Evolutionary conservation across 805 yeast genomes (phyloP).

Genomic region (Myxozyma vanderwaltii): DNA sequence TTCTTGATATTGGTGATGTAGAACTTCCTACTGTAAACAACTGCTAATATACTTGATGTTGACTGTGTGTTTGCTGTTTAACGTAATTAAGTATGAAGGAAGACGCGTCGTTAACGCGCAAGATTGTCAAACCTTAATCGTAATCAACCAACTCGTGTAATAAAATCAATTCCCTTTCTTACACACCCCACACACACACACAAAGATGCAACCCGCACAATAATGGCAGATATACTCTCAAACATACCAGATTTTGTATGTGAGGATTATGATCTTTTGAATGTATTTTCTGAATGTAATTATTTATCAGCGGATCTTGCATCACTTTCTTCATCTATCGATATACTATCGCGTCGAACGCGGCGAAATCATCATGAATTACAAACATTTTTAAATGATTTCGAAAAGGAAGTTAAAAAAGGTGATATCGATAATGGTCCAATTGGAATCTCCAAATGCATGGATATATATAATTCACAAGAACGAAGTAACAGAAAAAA

Average conservation of each 20-base stretch:
- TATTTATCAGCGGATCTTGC: conserved; percentile 6
- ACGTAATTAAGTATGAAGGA: no score
- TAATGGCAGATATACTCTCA: conserved; percentile 5
- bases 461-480: neutral
- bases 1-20: neutral
- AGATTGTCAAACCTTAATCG: no score
- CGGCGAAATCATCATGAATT: conserved; percentile 2
- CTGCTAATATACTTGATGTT: no score
- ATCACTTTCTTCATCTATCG: conserved; percentile 7
- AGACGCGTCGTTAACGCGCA: no score
- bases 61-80: no score
- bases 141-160: no score
- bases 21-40: neutral
- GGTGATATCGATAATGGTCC: conserved; percentile 3
- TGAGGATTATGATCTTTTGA: conserved; percentile 3
- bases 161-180: no score
- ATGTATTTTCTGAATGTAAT: conserved; percentile 3
- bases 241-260: neutral
- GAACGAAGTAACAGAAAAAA: neutral
- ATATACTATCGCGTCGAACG: conserved; percentile 7
- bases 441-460: conserved; percentile 1
- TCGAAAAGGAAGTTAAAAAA: neutral
- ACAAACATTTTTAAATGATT: neutral
- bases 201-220: no score
- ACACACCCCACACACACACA: no score